phyloP scores from a whole-genome alignment of 192 early-diverging fungal species.

The Backusella tarrabulga region DNA sequence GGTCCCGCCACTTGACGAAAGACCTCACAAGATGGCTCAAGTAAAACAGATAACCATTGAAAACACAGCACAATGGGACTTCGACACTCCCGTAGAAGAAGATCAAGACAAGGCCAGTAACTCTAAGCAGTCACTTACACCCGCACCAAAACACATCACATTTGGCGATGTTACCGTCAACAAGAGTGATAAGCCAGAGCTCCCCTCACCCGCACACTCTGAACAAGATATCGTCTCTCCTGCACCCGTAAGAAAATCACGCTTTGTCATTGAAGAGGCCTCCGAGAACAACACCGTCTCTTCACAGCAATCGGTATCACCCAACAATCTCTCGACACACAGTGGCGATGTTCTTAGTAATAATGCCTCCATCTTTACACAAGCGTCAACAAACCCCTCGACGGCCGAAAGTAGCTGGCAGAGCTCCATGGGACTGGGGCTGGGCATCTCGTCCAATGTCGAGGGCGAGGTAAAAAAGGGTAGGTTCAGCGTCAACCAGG shows the following conservation, averaged over 20 bases:
- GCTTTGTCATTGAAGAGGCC: conserved; percentile 33
- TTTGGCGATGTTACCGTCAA: not conserved
- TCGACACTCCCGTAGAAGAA: conserved; percentile 39
- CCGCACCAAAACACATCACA: conserved; percentile 2
- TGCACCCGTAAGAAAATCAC: conserved; percentile 24
- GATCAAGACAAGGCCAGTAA: not conserved
- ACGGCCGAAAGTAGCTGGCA: not conserved
- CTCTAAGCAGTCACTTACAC: too few relatives aligned
- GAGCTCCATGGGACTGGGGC: not conserved
- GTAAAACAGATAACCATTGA: conserved; percentile 40
- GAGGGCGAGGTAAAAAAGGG: conserved; percentile 57
- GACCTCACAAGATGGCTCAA: conserved; percentile 57
- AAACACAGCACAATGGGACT: conserved; percentile 69
- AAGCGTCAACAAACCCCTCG: not conserved
- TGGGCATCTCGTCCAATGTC: conserved; percentile 14
- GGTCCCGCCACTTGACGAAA: conserved; percentile 67
- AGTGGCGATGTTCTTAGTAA: not conserved
- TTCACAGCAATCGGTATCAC: conserved; percentile 7
- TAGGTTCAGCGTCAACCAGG: conserved; percentile 57
- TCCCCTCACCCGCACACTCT: not conserved
- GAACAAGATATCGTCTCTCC: not conserved
- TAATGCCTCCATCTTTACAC: not conserved
- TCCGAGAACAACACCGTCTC: conserved; percentile 12
- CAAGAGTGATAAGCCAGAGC: not conserved
- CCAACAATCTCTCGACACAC: conserved; percentile 15